A percentile compares a stretch with the other conserved stretches of the same genome.
Evolutionary conservation across 202 grass and related monocot species (phyloP).

Genomic region (Zizania palustris): DNA sequence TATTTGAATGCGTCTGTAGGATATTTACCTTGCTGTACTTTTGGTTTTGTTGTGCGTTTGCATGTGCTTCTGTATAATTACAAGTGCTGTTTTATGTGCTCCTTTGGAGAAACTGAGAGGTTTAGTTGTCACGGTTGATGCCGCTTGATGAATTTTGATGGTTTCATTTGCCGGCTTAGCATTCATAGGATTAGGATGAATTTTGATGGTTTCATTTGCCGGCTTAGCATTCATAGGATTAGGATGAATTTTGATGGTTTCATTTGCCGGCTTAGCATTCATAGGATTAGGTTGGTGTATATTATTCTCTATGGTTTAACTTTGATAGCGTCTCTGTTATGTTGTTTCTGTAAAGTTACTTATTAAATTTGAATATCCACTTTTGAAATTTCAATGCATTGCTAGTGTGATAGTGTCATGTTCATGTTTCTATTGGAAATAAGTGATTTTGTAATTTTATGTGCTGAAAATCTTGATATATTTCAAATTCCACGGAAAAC

Average conservation of each 20-base stretch:
- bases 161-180: no score
- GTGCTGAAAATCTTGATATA: neutral
- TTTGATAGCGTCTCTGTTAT: conserved; percentile 28
- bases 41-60: conserved; percentile 23
- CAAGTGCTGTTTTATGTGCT: neutral
- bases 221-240: no score
- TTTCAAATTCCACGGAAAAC: neutral
- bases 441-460: conserved; percentile 12
- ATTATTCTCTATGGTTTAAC: conserved; percentile 23
- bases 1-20: conserved; percentile 26
- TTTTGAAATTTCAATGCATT: conserved; percentile 2
- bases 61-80: conserved; percentile 8
- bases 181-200: neutral
- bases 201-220: neutral
- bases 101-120: conserved; percentile 13
- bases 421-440: conserved; percentile 22
- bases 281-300: neutral
- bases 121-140: neutral
- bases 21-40: neutral
- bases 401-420: conserved; percentile 20
- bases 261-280: no score
- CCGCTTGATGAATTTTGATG: conserved; percentile 1
- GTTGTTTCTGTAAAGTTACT: neutral
- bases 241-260: neutral
- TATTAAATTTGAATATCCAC: neutral